Percentiles rank a stretch among this genome's conserved stretches.
phyloP scores from a whole-genome alignment of 75 land plant genomes.

The Cupressus sempervirens region DNA sequence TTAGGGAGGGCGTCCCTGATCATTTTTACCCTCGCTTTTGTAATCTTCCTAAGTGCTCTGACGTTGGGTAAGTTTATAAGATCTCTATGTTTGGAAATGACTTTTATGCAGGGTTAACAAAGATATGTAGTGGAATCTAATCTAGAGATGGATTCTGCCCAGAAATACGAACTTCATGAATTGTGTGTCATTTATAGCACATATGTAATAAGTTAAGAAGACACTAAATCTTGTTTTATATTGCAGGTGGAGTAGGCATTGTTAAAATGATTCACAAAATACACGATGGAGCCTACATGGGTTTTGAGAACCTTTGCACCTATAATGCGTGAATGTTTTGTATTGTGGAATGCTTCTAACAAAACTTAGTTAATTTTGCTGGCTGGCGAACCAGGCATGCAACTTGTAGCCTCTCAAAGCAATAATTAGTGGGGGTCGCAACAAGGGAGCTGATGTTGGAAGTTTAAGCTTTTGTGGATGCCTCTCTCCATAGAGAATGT shows the following conservation, averaged over 20 bases:
- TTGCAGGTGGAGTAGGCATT: constrained; percentile 52
- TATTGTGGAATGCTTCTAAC: neutral
- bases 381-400: neutral
- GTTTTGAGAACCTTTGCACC: constrained; percentile 47
- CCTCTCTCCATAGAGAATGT: neutral
- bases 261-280: constrained; percentile 35
- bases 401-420: neutral
- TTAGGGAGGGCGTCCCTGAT: constrained; percentile 63
- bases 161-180: neutral
- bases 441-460: neutral
- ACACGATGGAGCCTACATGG: constrained; percentile 44
- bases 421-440: neutral
- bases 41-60: constrained; percentile 47
- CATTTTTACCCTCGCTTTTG: constrained; percentile 54
- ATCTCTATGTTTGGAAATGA: neutral
- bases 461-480: neutral
- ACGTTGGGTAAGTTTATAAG: constrained; percentile 33
- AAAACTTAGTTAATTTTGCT: neutral
- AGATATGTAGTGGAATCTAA: neutral
- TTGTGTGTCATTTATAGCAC: neutral
- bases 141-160: neutral
- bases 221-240: neutral
- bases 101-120: neutral
- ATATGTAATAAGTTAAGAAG: neutral
- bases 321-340: neutral